Evolutionary conservation across 2,329 filamentous ascomycete genomes (phyloP).

Genomic region (Diatrype stigma): DNA sequence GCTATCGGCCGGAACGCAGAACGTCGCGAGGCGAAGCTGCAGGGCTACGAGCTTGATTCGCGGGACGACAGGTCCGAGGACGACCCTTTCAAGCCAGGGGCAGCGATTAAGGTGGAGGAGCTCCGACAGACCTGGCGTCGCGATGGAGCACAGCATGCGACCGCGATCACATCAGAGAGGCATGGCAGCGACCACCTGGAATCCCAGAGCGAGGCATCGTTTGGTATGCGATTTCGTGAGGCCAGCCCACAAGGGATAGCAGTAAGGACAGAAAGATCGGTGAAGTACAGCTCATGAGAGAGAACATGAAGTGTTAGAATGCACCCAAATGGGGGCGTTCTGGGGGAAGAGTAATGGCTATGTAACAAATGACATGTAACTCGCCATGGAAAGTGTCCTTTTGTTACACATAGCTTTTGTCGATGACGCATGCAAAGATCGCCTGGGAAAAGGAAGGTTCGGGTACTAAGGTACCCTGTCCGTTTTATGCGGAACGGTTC

Average conservation of each 20-base stretch:
- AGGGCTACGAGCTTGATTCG: background rate
- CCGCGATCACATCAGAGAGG: background rate
- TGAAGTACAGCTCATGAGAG: background rate
- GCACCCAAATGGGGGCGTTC: too few relatives aligned
- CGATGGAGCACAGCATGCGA: background rate
- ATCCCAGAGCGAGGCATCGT: background rate
- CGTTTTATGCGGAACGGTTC: too few relatives aligned
- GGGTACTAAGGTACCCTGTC: too few relatives aligned
- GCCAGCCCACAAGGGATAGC: background rate
- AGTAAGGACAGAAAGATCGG: background rate
- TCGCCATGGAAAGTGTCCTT: slow-evolving; percentile 10
- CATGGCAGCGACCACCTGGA: background rate
- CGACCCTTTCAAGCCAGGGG: background rate
- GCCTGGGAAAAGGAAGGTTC: too few relatives aligned
- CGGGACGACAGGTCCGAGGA: background rate
- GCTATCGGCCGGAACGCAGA: background rate
- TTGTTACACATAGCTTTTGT: background rate
- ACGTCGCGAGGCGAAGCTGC: background rate
- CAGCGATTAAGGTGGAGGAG: background rate
- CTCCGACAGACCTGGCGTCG: background rate
- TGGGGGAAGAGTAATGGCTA: too few relatives aligned
- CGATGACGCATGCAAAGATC: too few relatives aligned
- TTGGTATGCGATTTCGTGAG: background rate
- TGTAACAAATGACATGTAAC: background rate
- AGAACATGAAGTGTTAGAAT: too few relatives aligned